A percentile compares a stretch with the other conserved stretches of the same genome.
These are phyloP conservation scores for Septoria petroselini DNA, from an alignment of 2,329 filamentous ascomycete species.

Conservation along the genomic window DNA sequence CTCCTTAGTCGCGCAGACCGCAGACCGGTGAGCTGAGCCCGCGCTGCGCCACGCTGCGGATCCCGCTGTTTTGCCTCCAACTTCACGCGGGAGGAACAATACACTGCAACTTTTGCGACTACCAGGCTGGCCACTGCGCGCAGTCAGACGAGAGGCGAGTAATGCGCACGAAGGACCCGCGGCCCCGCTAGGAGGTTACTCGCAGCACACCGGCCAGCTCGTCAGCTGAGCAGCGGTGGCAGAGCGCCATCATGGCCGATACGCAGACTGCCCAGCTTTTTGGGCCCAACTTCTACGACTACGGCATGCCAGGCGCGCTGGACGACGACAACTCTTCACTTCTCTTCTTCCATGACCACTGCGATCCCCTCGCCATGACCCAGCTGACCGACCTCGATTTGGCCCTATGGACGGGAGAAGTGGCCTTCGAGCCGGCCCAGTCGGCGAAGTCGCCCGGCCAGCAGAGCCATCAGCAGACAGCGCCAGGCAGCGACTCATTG, in stretches of 20 bases:
- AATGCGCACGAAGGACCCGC: constrained; percentile 1
- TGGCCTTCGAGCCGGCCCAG: constrained; percentile 2
- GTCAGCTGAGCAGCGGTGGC: constrained; percentile 2
- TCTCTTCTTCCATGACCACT: not conserved
- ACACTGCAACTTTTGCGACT: no score
- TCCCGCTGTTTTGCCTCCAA: no score
- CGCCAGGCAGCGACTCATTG: constrained; percentile 23
- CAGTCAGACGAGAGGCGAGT: no score
- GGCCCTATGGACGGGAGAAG: not conserved
- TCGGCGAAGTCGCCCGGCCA: constrained; percentile 19
- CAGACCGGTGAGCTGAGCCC: no score
- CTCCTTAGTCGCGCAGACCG: no score
- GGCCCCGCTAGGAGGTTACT: no score
- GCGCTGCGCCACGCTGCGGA: no score
- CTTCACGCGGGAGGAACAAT: no score
- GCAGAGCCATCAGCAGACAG: constrained; percentile 12
- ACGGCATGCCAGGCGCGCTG: constrained; percentile 6
- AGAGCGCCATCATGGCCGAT: constrained; percentile 2
- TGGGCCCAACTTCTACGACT: constrained; percentile 10
- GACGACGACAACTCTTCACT: not conserved
- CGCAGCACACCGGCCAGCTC: not conserved
- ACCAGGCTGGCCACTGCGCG: no score
- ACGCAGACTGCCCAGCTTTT: constrained; percentile 2
- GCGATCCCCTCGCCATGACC: constrained; percentile 6
- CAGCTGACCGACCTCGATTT: constrained; percentile 2